These are phyloP conservation scores for Trametes hirsuta DNA, from an alignment of 1,284 basidiomycete species.

Conservation along the genomic window DNA sequence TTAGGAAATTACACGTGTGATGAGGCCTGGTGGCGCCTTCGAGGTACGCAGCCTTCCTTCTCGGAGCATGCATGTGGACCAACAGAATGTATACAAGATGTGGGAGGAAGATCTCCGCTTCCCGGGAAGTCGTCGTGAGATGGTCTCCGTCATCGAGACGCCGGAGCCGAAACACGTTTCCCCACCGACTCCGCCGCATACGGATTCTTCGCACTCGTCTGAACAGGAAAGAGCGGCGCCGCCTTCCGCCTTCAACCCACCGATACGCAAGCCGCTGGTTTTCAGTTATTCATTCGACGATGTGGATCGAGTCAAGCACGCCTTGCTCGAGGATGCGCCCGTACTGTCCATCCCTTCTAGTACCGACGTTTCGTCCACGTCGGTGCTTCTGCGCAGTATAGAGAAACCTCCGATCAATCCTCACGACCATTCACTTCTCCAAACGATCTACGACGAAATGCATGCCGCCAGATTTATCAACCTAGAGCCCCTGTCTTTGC, in stretches of 20 bases:
- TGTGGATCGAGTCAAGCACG: slow-evolving; percentile 3
- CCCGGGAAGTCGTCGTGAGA: slow-evolving; percentile 45
- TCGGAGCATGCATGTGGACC: not conserved
- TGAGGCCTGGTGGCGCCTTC: slow-evolving; percentile 69
- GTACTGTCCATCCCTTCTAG: slow-evolving; percentile 4
- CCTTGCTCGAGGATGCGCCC: slow-evolving; percentile 8
- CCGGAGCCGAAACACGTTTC: slow-evolving; percentile 12
- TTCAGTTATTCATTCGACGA: slow-evolving; percentile 25
- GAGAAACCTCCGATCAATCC: slow-evolving; percentile 48
- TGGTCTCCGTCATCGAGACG: slow-evolving; percentile 15
- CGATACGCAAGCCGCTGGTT: not conserved
- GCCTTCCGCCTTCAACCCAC: not conserved
- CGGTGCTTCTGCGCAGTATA: slow-evolving; percentile 7
- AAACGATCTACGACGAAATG: slow-evolving; percentile 69
- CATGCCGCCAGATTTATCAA: slow-evolving; percentile 69
- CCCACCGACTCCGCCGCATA: slow-evolving; percentile 21
- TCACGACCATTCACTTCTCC: slow-evolving; percentile 66
- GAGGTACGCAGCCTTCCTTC: slow-evolving; percentile 46
- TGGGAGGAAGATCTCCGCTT: slow-evolving; percentile 74
- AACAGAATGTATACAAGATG: slow-evolving; percentile 44
- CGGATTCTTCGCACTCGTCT: slow-evolving; percentile 18
- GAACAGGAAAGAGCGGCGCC: slow-evolving; percentile 10
- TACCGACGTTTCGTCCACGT: slow-evolving; percentile 4
- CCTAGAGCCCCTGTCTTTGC: slow-evolving; percentile 57
- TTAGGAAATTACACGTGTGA: slow-evolving; percentile 62